phyloP scores from a whole-genome alignment of 495 filamentous ascomycete genomes.

The Daldinia loculata region DNA sequence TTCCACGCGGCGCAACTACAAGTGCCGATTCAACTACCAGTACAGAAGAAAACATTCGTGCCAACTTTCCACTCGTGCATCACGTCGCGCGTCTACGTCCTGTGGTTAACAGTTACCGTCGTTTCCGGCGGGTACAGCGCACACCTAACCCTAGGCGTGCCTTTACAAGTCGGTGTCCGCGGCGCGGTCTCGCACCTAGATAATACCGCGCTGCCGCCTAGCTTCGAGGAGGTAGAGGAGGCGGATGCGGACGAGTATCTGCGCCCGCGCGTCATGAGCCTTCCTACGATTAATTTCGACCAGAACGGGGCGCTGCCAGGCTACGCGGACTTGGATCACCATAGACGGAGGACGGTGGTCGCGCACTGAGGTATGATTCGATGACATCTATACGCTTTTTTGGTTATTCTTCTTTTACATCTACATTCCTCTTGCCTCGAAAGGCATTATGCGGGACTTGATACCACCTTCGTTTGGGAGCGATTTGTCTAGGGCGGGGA shows the following conservation, averaged over 20 bases:
- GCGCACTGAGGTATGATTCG: conserved; percentile 14
- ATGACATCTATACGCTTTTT: not conserved
- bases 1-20: conserved; percentile 70
- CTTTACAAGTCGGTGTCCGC: conserved; percentile 74
- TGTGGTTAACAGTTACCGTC: conserved; percentile 73
- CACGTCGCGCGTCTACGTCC: conserved; percentile 77
- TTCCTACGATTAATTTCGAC: conserved; percentile 41
- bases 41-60: conserved; percentile 71
- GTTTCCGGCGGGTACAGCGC: conserved; percentile 65
- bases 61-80: conserved; percentile 93
- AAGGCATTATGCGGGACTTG: not conserved
- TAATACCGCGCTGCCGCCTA: conserved; percentile 42
- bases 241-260: conserved; percentile 58
- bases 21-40: conserved; percentile 78
- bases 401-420: not conserved
- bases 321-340: conserved; percentile 42
- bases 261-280: conserved; percentile 48
- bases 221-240: conserved; percentile 49
- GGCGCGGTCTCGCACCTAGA: conserved; percentile 11
- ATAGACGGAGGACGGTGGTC: conserved; percentile 18
- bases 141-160: conserved; percentile 70
- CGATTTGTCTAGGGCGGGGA: not conserved
- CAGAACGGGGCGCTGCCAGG: conserved; percentile 45
- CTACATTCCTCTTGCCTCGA: not conserved
- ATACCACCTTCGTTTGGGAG: conserved; percentile 8